Percentiles rank a stretch among this genome's conserved stretches.
These are phyloP conservation scores for Detonula confervacea DNA, from an alignment of 352 stramenopile species.

Conservation along the genomic window DNA sequence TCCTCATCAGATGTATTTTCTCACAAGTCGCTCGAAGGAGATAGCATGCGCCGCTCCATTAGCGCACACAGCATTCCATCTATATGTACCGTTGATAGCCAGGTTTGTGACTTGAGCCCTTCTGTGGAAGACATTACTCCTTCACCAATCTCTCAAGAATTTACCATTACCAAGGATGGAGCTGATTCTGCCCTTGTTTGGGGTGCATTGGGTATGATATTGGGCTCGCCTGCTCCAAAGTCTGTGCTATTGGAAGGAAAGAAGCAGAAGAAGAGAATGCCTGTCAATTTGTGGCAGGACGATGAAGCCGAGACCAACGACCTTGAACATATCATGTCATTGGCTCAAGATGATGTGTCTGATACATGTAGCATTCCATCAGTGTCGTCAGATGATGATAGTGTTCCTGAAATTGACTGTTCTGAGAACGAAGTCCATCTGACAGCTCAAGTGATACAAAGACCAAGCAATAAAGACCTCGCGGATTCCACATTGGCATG, in stretches of 20 bases:
- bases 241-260: not conserved
- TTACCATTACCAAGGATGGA: constrained; percentile 1
- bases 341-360: constrained; percentile 13
- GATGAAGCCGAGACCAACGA: not conserved
- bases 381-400: not conserved
- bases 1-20: no score
- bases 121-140: not conserved
- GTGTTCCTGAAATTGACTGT: not conserved
- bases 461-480: constrained; percentile 1
- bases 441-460: not conserved
- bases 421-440: not conserved
- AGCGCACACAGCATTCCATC: constrained; percentile 22
- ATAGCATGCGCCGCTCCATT: not conserved
- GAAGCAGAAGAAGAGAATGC: constrained; percentile 10
- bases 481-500: constrained; percentile 18
- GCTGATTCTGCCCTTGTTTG: constrained; percentile 10
- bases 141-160: not conserved
- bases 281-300: constrained; percentile 29
- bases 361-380: constrained; percentile 16
- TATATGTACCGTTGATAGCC: no score
- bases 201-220: constrained; percentile 1
- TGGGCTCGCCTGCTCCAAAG: constrained; percentile 24
- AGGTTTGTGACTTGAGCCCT: no score
- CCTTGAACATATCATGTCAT: constrained; percentile 3
- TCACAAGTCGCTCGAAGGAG: no score